These are phyloP conservation scores for Tubosaeta brunneosetosa DNA, from an alignment of 768 basidiomycete species.

Conservation along the genomic window DNA sequence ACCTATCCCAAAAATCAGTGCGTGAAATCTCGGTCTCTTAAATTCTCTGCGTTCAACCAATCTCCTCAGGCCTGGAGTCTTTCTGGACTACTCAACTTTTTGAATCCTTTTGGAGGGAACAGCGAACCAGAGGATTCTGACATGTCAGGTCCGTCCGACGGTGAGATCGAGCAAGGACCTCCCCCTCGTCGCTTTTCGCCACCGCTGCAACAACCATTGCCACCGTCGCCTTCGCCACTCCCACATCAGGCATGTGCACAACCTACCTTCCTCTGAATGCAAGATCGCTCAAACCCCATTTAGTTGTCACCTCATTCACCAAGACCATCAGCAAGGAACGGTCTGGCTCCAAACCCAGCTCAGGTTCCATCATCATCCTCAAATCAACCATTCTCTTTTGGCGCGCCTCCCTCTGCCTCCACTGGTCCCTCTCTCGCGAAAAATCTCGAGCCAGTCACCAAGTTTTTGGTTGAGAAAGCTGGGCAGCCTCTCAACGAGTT, in stretches of 20 bases:
- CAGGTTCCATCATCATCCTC: conserved; percentile 13
- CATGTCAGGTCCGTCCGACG: conserved; percentile 15
- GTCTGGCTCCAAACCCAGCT: conserved; percentile 8
- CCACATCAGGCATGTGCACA: conserved; percentile 26
- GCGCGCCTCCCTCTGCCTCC: conserved; percentile 11
- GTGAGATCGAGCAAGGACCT: conserved; percentile 26
- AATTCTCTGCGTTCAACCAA: conserved; percentile 8
- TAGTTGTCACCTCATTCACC: conserved; percentile 21
- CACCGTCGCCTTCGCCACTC: conserved; percentile 19
- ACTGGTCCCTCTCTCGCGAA: conserved; percentile 31
- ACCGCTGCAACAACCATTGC: conserved; percentile 18
- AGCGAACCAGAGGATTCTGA: conserved; percentile 22
- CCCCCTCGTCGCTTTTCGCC: conserved; percentile 24
- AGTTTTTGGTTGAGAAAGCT: conserved; percentile 45
- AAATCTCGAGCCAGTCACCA: conserved; percentile 46
- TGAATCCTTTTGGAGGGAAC: conserved; percentile 43
- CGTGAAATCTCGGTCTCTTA: conserved; percentile 9
- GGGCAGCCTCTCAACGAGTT: conserved; percentile 46
- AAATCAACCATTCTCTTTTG: conserved; percentile 16
- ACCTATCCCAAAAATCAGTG: conserved; percentile 46
- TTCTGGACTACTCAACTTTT: conserved; percentile 42
- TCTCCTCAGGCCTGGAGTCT: conserved; percentile 45
- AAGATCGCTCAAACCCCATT: conserved; percentile 22
- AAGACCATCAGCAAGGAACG: conserved; percentile 13
- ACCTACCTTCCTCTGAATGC: conserved; percentile 13